Conservation (phyloP, 2,329 filamentous ascomycete species). For the Colletotrichum paranaense region DNA sequence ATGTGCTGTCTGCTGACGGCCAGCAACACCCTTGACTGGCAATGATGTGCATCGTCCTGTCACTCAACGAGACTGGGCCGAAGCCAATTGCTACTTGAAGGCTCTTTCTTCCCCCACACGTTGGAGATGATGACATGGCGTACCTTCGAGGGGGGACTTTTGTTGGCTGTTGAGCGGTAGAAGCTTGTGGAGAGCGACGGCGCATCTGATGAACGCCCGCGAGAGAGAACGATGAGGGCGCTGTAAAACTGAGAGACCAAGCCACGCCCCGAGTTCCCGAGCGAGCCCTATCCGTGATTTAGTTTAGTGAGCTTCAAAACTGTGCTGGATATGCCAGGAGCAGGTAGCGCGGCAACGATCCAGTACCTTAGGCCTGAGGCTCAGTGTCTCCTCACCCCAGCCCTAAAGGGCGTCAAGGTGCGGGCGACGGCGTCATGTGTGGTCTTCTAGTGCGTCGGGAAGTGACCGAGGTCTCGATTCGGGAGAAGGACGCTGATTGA, state of each 20-base stretch:
- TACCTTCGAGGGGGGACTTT: slow-evolving; percentile 7
- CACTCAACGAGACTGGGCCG: background rate
- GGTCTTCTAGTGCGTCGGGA: slow-evolving; percentile 17
- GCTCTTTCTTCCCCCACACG: background rate
- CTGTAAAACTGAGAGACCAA: background rate
- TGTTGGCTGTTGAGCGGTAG: slow-evolving; percentile 26
- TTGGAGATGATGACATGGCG: slow-evolving; percentile 3
- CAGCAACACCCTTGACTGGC: background rate
- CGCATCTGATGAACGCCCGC: slow-evolving; percentile 8
- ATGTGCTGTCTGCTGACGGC: slow-evolving; percentile 19
- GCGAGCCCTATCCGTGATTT: slow-evolving; percentile 14
- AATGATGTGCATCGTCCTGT: background rate
- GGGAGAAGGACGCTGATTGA: background rate
- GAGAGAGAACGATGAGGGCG: background rate
- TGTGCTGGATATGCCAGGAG: background rate
- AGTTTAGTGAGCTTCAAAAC: slow-evolving; percentile 5
- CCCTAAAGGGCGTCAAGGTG: slow-evolving; percentile 26
- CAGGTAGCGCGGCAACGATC: slow-evolving; percentile 27
- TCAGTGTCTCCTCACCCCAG: slow-evolving; percentile 14
- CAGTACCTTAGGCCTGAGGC: slow-evolving; percentile 16
- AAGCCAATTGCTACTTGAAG: background rate
- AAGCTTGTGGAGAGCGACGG: slow-evolving; percentile 1
- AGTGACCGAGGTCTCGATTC: background rate
- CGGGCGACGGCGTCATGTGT: slow-evolving; percentile 23
- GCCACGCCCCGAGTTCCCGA: slow-evolving; percentile 9